Conservation (phyloP, 1,139 yeast species). For the Kodamaea arcana region DNA sequence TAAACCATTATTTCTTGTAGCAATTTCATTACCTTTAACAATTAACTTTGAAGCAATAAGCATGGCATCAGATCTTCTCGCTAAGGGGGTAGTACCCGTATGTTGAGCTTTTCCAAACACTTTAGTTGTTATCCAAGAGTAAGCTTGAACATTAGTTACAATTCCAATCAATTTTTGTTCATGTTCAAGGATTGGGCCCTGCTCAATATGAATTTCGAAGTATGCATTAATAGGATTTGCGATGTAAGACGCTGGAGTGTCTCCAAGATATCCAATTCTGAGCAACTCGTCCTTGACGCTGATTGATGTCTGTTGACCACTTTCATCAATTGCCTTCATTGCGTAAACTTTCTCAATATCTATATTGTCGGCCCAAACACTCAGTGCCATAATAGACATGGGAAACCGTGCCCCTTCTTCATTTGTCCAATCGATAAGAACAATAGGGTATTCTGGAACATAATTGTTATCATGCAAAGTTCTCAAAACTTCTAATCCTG, state of each 20-base stretch:
- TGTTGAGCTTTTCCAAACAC: conserved; percentile 63
- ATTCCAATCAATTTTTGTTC: conserved; percentile 56
- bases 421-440: conserved; percentile 67
- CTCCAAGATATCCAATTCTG: conserved; percentile 62
- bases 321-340: conserved; percentile 7
- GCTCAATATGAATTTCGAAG: conserved; percentile 73
- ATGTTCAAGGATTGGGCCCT: conserved; percentile 66
- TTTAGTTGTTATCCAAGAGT: conserved; percentile 54
- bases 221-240: conserved; percentile 61
- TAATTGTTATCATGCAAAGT: conserved; percentile 57
- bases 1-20: conserved; percentile 48
- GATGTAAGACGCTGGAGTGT: conserved; percentile 41
- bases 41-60: conserved; percentile 57
- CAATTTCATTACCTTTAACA: conserved; percentile 52
- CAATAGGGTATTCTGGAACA: conserved; percentile 61
- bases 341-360: conserved; percentile 45
- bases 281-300: conserved; percentile 52
- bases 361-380: conserved; percentile 60
- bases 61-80: conserved; percentile 58
- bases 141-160: conserved; percentile 66
- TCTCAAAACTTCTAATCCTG: conserved; percentile 63
- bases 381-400: conserved; percentile 58
- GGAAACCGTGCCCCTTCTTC: conserved; percentile 81
- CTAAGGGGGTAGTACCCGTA: conserved; percentile 73
- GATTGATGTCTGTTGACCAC: conserved; percentile 25